Evolutionary conservation across 2,329 filamentous ascomycete genomes (phyloP).

Genomic region (Pestalotiopsis sp.): DNA sequence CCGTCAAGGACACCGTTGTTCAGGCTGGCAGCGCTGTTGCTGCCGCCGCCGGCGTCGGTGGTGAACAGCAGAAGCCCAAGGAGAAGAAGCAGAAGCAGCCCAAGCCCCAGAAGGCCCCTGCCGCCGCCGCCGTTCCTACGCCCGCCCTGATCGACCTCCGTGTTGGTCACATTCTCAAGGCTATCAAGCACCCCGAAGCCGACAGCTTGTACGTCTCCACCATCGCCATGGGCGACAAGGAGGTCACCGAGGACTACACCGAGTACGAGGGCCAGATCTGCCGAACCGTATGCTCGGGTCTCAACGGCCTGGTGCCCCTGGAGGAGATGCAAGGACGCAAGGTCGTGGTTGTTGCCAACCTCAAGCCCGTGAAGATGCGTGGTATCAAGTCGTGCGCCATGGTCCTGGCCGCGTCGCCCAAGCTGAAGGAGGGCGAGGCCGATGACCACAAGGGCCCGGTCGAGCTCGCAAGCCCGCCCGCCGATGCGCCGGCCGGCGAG

Average conservation of each 20-base stretch:
- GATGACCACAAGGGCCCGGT: conserved; percentile 87
- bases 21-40: conserved; percentile 15
- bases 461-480: conserved; percentile 85
- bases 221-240: conserved; percentile 87
- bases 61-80: conserved; percentile 48
- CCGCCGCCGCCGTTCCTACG: conserved; percentile 74
- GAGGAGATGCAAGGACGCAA: conserved; percentile 97
- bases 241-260: conserved; percentile 83
- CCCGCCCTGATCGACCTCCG: conserved; percentile 90
- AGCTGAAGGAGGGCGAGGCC: conserved; percentile 75
- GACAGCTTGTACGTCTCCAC: conserved; percentile 95
- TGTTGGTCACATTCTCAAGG: conserved; percentile 96
- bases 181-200: conserved; percentile 91
- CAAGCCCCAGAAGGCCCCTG: conserved; percentile 68
- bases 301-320: conserved; percentile 89
- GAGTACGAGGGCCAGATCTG: conserved; percentile 91
- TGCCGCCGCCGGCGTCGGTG: conserved; percentile 36
- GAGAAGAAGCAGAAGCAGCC: conserved; percentile 89
- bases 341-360: conserved; percentile 93
- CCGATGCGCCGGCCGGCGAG: conserved; percentile 77
- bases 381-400: conserved; percentile 75
- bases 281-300: conserved; percentile 93
- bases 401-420: conserved; percentile 94
- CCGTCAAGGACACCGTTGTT: conserved; percentile 44
- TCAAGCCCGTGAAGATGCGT: conserved; percentile 99